Base-by-base conservation (phyloP, 2,329 filamentous ascomycete species). In the Clonostachys chloroleuca region DNA sequence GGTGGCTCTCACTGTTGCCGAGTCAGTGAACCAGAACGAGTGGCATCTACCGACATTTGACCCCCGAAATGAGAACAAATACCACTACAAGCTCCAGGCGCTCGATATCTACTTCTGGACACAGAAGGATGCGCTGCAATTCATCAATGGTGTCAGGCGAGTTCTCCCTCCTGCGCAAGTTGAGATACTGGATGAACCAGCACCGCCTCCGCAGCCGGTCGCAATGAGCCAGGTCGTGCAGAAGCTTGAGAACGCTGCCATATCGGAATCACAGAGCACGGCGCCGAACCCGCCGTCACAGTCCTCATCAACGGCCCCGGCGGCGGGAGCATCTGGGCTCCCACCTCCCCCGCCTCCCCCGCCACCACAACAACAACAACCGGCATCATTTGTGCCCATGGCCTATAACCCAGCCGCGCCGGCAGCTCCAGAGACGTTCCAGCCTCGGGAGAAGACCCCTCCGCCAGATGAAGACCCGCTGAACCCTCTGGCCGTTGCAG, bases 81-180 rank as follows among this genome's bases (percentile, higher is more conserved):
- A 90, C 63, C 81, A 90, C 72, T 90, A 90, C 68, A 83, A 82
- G 60, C 76, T 92, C 8, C 83, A 89, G 60, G 85, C 84, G 0
- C 62, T 92, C 48, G 87, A 92, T 59, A 70, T 92, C 13, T 92
- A 92, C 68, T 87, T 92, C 59, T 91, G 86, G 86, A 89, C 83
- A 1, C 80, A 82, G 50, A 74, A 82, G 47, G 87, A 92, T 65
- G 86, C 87, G 2, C 69, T 82, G 30, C 77, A 82, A 48, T 88
- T 92, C 53, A 68, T 91, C 51, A 85, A 85, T 56, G 83, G 81
- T 13, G 70, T 89, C 47, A 74, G 84, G 44, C 76, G 81, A 47
- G 78, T 89, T 5, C 64, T 89, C 24, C 83, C 86, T 5, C 61
- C 73, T 0, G 65, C 72, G 9, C 82, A 84, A 51, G 70, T 87